Conservation (phyloP, 148 eudicot genomes). For the Tetragonia tetragonoides region DNA sequence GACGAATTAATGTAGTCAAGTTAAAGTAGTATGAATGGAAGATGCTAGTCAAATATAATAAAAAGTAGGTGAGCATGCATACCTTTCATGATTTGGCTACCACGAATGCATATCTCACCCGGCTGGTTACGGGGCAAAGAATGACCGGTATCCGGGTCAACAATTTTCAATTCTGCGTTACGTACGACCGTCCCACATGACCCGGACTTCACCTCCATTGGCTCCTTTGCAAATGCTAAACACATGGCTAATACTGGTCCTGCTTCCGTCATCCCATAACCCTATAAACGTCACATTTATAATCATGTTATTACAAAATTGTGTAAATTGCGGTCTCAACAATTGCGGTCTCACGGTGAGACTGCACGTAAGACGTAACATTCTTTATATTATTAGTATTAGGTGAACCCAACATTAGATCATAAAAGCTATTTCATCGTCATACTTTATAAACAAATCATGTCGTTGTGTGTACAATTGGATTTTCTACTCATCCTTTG, state of each 20-base stretch:
- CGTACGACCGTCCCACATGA: constrained; percentile 89
- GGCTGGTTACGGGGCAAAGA: constrained; percentile 58
- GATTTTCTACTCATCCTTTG: too few species aligned
- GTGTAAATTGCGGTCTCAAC: too few species aligned
- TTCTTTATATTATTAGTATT: too few species aligned
- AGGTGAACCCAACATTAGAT: too few species aligned
- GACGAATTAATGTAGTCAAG: too few species aligned
- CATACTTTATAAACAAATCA: too few species aligned
- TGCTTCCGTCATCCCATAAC: constrained; percentile 95
- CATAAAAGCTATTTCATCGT: too few species aligned
- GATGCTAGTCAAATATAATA: neutral
- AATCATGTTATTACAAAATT: too few species aligned
- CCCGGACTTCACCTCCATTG: constrained; percentile 68
- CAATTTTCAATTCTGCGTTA: constrained; percentile 74
- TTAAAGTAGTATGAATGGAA: too few species aligned
- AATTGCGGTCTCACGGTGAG: too few species aligned
- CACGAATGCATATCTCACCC: constrained; percentile 91
- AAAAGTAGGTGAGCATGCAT: neutral
- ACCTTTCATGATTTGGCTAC: constrained; percentile 89
- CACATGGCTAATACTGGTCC: constrained; percentile 89
- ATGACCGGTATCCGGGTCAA: constrained; percentile 68
- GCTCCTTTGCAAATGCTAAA: constrained; percentile 75
- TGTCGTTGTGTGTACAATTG: too few species aligned
- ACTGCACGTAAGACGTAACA: too few species aligned
- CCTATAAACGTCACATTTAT: constrained; percentile 31